Percentiles rank a stretch among this genome's conserved stretches.
Evolutionary conservation across 768 basidiomycete genomes (phyloP).

Genomic region (Grammothele lineata): DNA sequence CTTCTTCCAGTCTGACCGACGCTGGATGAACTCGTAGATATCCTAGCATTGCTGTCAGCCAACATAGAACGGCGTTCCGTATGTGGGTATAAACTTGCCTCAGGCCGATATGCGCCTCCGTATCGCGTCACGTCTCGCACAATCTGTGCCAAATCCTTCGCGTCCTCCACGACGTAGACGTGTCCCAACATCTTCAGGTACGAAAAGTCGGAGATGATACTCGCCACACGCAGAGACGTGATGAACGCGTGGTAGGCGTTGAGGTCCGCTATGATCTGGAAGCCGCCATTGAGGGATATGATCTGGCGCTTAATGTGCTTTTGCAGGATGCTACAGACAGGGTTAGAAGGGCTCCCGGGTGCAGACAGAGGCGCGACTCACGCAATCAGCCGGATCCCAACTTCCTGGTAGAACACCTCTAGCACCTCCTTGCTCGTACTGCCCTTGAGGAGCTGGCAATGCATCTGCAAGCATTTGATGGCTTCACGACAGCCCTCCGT

Average conservation of each 20-base stretch:
- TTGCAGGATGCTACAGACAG: slow-evolving; percentile 70
- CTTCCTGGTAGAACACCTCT: slow-evolving; percentile 97
- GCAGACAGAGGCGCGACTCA: slow-evolving; percentile 7
- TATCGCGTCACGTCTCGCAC: slow-evolving; percentile 94
- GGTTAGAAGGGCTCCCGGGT: not conserved
- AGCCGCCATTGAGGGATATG: slow-evolving; percentile 89
- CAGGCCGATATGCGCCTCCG: slow-evolving; percentile 91
- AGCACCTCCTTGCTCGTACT: slow-evolving; percentile 95
- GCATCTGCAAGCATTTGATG: slow-evolving; percentile 82
- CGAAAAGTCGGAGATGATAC: slow-evolving; percentile 86
- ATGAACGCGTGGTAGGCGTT: slow-evolving; percentile 93
- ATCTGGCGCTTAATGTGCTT: slow-evolving; percentile 98
- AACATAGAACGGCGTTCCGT: too few relatives aligned
- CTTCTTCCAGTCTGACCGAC: slow-evolving; percentile 96
- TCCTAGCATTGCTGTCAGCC: slow-evolving; percentile 45
- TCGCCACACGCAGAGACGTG: slow-evolving; percentile 71
- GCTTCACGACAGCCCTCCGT: slow-evolving; percentile 88
- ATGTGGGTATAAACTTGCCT: slow-evolving; percentile 53
- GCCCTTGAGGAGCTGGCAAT: slow-evolving; percentile 87
- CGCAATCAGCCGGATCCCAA: slow-evolving; percentile 67
- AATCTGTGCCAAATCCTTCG: slow-evolving; percentile 94
- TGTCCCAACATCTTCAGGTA: slow-evolving; percentile 97
- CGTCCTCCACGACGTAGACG: slow-evolving; percentile 92
- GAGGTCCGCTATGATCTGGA: slow-evolving; percentile 93
- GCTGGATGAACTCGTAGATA: slow-evolving; percentile 93